A percentile compares a stretch with the other conserved stretches of the same genome.
phyloP scores from a whole-genome alignment of 805 yeast genomes.

The Komagataella populi region DNA sequence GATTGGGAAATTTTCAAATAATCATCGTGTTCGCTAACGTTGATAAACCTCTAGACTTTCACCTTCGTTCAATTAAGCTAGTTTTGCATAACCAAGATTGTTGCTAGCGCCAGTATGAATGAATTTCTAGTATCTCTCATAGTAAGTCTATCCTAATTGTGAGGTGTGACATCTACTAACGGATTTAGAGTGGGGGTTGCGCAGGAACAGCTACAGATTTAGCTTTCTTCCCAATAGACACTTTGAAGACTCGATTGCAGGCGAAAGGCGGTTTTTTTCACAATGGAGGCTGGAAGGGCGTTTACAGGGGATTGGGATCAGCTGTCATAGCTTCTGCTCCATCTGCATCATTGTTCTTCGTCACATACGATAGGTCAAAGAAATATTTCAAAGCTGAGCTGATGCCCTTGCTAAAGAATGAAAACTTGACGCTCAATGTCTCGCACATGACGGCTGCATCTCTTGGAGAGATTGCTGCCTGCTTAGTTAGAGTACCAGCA shows the following conservation, averaged over 20 bases:
- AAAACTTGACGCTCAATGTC: slow-evolving; percentile 20
- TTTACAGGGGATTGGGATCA: slow-evolving; percentile 86
- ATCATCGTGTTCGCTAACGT: background rate
- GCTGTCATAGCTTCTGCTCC: slow-evolving; percentile 95
- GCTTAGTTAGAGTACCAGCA: slow-evolving; percentile 90
- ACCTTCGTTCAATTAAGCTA: background rate
- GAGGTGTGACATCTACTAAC: background rate
- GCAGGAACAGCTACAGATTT: slow-evolving; percentile 96
- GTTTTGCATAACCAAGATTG: background rate
- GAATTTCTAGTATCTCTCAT: slow-evolving; percentile 7
- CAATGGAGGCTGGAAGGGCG: slow-evolving; percentile 89
- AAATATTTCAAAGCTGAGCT: slow-evolving; percentile 10
- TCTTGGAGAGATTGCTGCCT: slow-evolving; percentile 85
- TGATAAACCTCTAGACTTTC: background rate
- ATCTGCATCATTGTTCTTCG: slow-evolving; percentile 59
- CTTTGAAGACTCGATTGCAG: slow-evolving; percentile 86
- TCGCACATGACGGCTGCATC: slow-evolving; percentile 86
- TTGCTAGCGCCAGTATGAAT: slow-evolving; percentile 3
- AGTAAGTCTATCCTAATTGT: slow-evolving; percentile 4
- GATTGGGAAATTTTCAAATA: background rate
- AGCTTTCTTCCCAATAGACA: slow-evolving; percentile 92
- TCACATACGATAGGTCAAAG: slow-evolving; percentile 76
- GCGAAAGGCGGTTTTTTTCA: slow-evolving; percentile 88
- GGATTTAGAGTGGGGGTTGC: slow-evolving; percentile 62
- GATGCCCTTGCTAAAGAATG: slow-evolving; percentile 11